Base-by-base conservation (phyloP, 805 yeast genomes). In the Maudiozyma turicensis region DNA sequence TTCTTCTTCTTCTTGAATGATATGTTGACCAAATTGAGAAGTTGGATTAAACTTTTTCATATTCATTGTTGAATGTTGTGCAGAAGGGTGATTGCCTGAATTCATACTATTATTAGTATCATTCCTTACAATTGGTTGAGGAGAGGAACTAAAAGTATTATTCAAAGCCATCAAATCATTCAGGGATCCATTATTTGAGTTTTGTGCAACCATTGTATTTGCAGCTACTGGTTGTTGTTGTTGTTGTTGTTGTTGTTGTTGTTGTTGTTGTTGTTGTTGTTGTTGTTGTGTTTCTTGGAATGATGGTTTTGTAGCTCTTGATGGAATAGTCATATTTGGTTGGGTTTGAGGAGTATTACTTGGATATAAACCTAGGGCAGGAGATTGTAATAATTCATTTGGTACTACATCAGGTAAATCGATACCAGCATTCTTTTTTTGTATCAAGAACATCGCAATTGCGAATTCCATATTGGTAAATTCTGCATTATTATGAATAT, bases 381-480 rank as follows among this genome's bases (percentile, higher is more conserved):
- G 64, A 13, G 70, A 59, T 41, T 63, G 65, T 44, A 80, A 60
- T 56, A 90, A 71, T 29, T 79, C 73, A 15, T 76, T 76, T 2
- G 96, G 96, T 26, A 89, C 78, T 11, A 82, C 76, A 50, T 79
- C 79, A 2, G 99, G 98, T 54, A 93, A 72, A 30, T 77, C 81
- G 37, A 72, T 72, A 15, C 98, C 98, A 2, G 85, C 76, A 50
- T 90, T 72, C 59, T 78, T 84, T 66, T 84, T 86, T 67, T 89
- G 95, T 8, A 93, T 93, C 55, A 93, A 76, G 63, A 83, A 91
- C 87, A 93, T 84, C 14, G 98, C 97, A 61, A 93, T 83, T 3
- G 95, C 82, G 65, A 93, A 93, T 65, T 93, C 99, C 54, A 79
- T 73, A 58, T 77, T 80, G 45, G 86, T 75, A 61, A 93, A 88